These are phyloP conservation scores for Sclerotinia spermophila DNA, from an alignment of 2,329 filamentous ascomycete species.

Conservation along the genomic window DNA sequence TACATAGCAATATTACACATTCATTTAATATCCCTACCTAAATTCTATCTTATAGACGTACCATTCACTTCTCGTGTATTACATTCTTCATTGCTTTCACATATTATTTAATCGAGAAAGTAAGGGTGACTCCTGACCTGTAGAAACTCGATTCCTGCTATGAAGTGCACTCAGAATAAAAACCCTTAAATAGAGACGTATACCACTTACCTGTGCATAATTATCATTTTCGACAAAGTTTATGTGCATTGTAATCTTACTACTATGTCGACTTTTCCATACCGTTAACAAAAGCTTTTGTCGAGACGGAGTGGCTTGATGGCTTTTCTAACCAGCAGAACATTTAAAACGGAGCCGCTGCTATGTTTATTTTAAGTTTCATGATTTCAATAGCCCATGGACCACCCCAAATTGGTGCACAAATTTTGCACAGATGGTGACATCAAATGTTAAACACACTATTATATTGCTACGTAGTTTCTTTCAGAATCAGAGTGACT, in stretches of 20 bases:
- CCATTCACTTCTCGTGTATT: background rate
- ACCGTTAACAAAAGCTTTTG: background rate
- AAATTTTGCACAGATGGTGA: too few relatives aligned
- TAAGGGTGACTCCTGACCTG: background rate
- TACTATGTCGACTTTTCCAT: too few relatives aligned
- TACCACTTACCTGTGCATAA: too few relatives aligned
- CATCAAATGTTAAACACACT: background rate
- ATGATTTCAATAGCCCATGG: rapidly evolving
- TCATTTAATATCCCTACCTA: background rate
- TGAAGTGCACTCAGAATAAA: too few relatives aligned
- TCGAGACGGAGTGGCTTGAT: background rate
- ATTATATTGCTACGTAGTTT: background rate
- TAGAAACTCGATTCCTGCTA: background rate
- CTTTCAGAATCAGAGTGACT: background rate
- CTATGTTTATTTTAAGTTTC: background rate
- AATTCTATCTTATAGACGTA: too few relatives aligned
- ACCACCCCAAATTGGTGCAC: background rate
- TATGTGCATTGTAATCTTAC: too few relatives aligned
- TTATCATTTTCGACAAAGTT: too few relatives aligned
- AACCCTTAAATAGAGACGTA: too few relatives aligned
- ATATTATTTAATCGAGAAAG: background rate
- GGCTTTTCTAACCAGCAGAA: background rate
- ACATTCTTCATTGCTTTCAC: background rate
- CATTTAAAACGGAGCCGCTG: background rate
- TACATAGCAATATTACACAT: background rate